Base-by-base conservation (phyloP, 2,329 filamentous ascomycete genomes). In the Aspergillus viridinutans region DNA sequence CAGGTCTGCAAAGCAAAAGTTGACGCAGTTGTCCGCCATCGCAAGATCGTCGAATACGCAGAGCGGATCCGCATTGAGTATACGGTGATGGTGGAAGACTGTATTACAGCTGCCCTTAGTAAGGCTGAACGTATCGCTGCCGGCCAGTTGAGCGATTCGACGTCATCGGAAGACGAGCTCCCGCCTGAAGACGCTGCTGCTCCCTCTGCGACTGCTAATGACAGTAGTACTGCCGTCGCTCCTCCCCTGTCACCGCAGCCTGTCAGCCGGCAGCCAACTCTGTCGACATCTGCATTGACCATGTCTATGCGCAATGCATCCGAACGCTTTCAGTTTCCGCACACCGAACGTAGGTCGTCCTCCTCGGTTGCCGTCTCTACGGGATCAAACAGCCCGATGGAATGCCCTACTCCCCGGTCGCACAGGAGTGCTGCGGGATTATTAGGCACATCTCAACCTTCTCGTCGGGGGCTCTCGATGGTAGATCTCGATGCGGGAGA, bases 31-130 rank as follows among this genome's bases (percentile, higher is more conserved):
- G 86, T 95, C 62, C 89, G 94, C 35, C 91, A 97, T 73, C 88
- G 93, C 52, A 88, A 89, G 65, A 96, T 97, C 52, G 87, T 99
- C 32, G 94, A 99, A 72, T 99, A 99, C 71, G 88, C 92, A 0
- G 94, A 99, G 75, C 87, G 95, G 32, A 96, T 99, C 61, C 90
- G 95, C 3, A 84, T 97, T 49, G 94, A 99, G 68, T 96, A 97
- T 67, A 89, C 93, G 28, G 85, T 95, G 26, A 81, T 97, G 57
- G 93, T 99, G 2, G 91, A 97, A 68, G 91, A 97, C 66, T 99
- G 94, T 71, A 96, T 99, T 53, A 88, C 95, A 58, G 92, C 91
- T 60, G 94, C 94, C 8, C 83, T 97, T 75, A 85, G 85, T 62
- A 97, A 97, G 74, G 92, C 94, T 53, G 90, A 90, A 55, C 88